Percentiles rank a stretch among this genome's conserved stretches.
These are phyloP conservation scores for Sporothrix euskadiensis DNA, from an alignment of 2,329 filamentous ascomycete species.

Conservation along the genomic window DNA sequence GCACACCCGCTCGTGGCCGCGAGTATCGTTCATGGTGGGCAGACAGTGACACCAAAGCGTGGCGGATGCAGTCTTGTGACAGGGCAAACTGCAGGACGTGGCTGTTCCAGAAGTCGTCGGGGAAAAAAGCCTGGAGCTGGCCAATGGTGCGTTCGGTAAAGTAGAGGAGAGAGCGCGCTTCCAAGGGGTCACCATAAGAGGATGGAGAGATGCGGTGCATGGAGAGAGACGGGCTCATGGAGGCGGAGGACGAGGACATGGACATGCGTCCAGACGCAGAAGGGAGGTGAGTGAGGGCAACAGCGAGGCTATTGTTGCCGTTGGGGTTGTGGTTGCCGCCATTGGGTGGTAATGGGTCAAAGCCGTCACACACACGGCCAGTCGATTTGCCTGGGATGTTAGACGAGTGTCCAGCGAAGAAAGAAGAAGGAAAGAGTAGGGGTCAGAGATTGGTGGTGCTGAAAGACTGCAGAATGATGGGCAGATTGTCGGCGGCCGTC, in stretches of 20 bases:
- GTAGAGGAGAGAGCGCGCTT: slow-evolving; percentile 28
- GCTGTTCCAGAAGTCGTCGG: slow-evolving; percentile 30
- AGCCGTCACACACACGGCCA: slow-evolving; percentile 27
- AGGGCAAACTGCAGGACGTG: slow-evolving; percentile 30
- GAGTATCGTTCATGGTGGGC: slow-evolving; percentile 29
- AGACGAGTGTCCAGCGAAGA: neutral
- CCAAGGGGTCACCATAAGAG: slow-evolving; percentile 22
- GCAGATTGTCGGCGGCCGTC: neutral
- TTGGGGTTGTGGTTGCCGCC: neutral
- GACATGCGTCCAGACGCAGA: slow-evolving; percentile 2
- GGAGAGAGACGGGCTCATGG: neutral
- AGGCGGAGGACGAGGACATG: neutral
- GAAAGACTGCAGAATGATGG: neutral
- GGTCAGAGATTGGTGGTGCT: neutral
- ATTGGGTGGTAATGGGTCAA: neutral
- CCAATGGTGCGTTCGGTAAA: slow-evolving; percentile 28
- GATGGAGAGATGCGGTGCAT: slow-evolving; percentile 1
- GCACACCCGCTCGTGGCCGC: neutral
- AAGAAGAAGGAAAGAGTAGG: too few relatives aligned
- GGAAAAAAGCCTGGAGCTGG: slow-evolving; percentile 29
- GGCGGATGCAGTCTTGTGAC: slow-evolving; percentile 28
- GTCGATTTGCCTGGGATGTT: slow-evolving; percentile 23
- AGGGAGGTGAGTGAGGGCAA: neutral
- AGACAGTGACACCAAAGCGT: slow-evolving; percentile 27
- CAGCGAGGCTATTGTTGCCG: neutral